Evolutionary conservation across 768 basidiomycete species (phyloP).

Genomic region (Boletellus emodensis): DNA sequence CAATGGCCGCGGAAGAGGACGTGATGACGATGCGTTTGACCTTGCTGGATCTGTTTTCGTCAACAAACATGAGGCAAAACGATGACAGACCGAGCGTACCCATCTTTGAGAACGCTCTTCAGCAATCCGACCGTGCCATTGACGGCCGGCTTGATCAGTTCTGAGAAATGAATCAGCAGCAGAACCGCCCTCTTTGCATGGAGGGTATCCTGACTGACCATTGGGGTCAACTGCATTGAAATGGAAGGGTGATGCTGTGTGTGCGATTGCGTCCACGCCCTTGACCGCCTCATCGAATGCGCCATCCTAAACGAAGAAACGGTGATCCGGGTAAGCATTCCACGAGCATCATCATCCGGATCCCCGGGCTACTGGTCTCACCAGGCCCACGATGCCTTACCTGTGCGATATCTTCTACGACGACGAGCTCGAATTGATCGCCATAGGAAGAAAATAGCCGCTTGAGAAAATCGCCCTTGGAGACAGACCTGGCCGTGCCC

Average conservation of each 20-base stretch:
- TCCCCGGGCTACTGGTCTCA: no score
- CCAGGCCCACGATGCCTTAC: no score
- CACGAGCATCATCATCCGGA: background rate
- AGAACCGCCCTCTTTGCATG: background rate
- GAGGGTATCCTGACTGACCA: conserved; percentile 14
- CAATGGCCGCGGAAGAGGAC: conserved; percentile 53
- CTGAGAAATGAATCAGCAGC: conserved; percentile 27
- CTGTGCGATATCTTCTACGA: conserved; percentile 67
- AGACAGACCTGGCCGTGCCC: conserved; percentile 59
- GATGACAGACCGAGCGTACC: conserved; percentile 28
- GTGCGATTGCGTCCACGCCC: conserved; percentile 68
- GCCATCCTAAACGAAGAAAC: conserved; percentile 39
- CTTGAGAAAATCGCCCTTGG: conserved; percentile 57
- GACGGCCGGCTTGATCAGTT: conserved; percentile 68
- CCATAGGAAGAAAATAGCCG: conserved; percentile 51
- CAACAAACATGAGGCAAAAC: background rate
- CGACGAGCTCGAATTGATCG: conserved; percentile 56
- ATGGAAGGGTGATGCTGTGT: conserved; percentile 64
- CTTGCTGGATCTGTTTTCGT: conserved; percentile 27
- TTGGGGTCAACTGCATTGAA: conserved; percentile 43
- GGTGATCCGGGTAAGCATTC: background rate
- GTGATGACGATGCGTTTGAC: conserved; percentile 71
- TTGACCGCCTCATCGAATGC: conserved; percentile 80
- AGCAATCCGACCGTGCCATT: conserved; percentile 65
- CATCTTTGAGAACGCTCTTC: conserved; percentile 51